Base-by-base conservation (phyloP, 768 basidiomycete species). In the Xerocomellus dryophilus region DNA sequence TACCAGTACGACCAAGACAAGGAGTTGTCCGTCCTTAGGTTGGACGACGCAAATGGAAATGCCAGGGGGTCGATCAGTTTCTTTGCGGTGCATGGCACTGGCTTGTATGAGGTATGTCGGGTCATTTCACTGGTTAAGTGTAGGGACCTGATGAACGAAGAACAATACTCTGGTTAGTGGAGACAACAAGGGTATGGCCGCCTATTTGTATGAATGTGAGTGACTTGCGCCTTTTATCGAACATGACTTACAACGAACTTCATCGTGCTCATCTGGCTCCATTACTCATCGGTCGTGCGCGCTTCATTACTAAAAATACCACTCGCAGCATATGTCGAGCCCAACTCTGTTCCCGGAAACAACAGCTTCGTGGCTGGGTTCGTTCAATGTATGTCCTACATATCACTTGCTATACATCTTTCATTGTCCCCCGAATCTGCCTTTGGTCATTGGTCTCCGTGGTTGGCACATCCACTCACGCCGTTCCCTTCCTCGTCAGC, bases 151-250 rank as follows among this genome's bases (percentile, higher is more conserved):
- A 32, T 17, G 34, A 40, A 6, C 18, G 25, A 58, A 90, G 86
- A 92, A 91, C 65, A 91, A 90, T 58, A 90, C 88, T 1, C 73
- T 90, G n/a, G 79, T 91, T 29, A 90, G 87, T 67, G 71, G 78
- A 4, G 90, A 91, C 69, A 91, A 91, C 74, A 91, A 92, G 67
- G 90, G 90, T 38, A 90, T 91, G 87, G 88, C 89, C 4, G 88
- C 88, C 8, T 85, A 81, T 67, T 66, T 90, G 17, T 92, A 88
- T 56, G 90, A 91, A 76, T 72, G 85, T 86, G 53, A 46, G 78
- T 51, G 1, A 46, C 36, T 17, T 9, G 27, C 21, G n/a, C 27
- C 45, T 48, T 46, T 17, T 31, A 29, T 20, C 14, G 1, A 12
- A n/a, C 27, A 5, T 34, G 41, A 38, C 47, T 40, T 15, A 41